Percentiles rank a stretch among this genome's conserved stretches.
Conservation (phyloP, 2,329 filamentous ascomycete genomes). For the Calonectria naviculata region DNA sequence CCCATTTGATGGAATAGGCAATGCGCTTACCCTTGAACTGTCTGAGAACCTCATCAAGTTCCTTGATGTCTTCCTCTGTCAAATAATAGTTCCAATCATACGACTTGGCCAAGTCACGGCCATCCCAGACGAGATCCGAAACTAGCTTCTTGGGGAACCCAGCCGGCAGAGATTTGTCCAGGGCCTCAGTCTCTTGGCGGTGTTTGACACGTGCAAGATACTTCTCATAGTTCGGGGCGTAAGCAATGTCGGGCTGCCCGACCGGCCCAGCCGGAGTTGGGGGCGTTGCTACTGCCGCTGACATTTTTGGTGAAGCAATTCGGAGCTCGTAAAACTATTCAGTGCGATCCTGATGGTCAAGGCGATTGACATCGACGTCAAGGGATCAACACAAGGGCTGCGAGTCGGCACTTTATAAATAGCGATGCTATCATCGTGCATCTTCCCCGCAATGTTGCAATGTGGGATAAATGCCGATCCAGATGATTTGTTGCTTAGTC, state of each 20-base stretch:
- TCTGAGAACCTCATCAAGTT: constrained; percentile 56
- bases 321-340: not conserved
- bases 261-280: constrained; percentile 42
- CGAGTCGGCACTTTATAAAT: not conserved
- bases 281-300: constrained; percentile 18
- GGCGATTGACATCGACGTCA: not conserved
- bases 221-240: constrained; percentile 64
- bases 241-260: constrained; percentile 69
- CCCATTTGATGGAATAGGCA: too few species aligned
- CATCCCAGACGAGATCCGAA: constrained; percentile 68
- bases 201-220: constrained; percentile 62
- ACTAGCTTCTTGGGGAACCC: constrained; percentile 62
- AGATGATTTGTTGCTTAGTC: not conserved
- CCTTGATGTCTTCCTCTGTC: constrained; percentile 56
- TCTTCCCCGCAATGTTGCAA: constrained; percentile 25
- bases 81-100: constrained; percentile 67
- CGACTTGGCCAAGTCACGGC: constrained; percentile 55
- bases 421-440: not conserved
- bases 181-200: constrained; percentile 53
- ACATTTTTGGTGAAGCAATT: not conserved
- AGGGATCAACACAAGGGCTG: not conserved
- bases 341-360: not conserved
- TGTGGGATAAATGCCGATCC: constrained; percentile 16
- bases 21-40: constrained; percentile 53
- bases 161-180: constrained; percentile 54